Base-by-base conservation (phyloP, 495 filamentous ascomycete genomes). In the Podospora appendiculata region DNA sequence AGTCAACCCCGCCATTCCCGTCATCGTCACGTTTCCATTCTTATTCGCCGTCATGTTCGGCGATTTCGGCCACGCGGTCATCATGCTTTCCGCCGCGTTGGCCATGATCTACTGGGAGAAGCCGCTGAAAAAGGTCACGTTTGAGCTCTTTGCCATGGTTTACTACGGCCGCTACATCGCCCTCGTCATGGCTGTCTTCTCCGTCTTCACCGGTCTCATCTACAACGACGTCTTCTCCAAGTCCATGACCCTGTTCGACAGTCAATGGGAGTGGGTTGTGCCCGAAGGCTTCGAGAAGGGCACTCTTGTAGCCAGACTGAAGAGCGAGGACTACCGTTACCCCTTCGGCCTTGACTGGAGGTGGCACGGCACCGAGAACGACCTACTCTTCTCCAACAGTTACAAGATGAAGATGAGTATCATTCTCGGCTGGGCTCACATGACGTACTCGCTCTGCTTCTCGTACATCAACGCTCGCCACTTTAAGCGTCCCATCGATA, bases 371-470 rank as follows among this genome's bases (percentile, higher is more conserved):
- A 83, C 90, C 7, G 91, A 95, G 50, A 99, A 99, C 65, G 84
- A 90, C 49, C 73, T 99, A 32, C 77, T 97, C 18, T 99, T 97
- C 73, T 82, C 80, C 57, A 97, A 99, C 84, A 92, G 87, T 70
- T 90, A 92, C 81, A 99, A 99, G 83, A 97, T 99, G 93, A 99
- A 99, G 78, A 86, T 98, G 67, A 90, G 87, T 76, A 94, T 99
- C 63, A 74, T 96, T 52, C 75, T 99, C 59, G 93, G 93, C 47
- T 99, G 93, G 93, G 79, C 79, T 54, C 92, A 97, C 70, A 98
- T 98, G 93, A 97, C 93, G 11, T 98, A 93, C 67, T 96, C 94
- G 39, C 82, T 99, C 52, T 89, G 87, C 75, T 82, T 95, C 55
- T 88, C 94, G 38, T 90, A 87, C 65, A 78, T 95, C 76, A 99